Percentiles rank a stretch among this genome's conserved stretches.
Conservation (phyloP, 2,329 filamentous ascomycete species). For the Penicillium vulpinum region DNA sequence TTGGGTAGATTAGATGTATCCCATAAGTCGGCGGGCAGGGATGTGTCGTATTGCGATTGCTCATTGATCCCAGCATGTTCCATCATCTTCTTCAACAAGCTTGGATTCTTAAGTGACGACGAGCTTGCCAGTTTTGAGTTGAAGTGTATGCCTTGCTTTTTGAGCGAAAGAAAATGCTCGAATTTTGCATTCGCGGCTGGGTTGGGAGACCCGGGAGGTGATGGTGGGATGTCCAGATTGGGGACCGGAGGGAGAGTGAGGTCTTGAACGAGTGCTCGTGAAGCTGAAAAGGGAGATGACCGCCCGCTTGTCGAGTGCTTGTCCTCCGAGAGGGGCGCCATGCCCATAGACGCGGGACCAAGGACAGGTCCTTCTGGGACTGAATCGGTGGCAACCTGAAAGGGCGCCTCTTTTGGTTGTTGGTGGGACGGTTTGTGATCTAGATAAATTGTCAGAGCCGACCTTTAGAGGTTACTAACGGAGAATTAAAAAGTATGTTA, state of each 20-base stretch:
- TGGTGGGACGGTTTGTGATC: neutral
- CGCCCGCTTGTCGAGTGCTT: slow-evolving; percentile 15
- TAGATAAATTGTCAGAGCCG: slow-evolving; percentile 2
- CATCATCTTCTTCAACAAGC: slow-evolving; percentile 58
- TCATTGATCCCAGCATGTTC: slow-evolving; percentile 57
- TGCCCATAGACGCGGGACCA: slow-evolving; percentile 37
- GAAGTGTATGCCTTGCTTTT: slow-evolving; percentile 64
- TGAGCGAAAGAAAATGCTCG: slow-evolving; percentile 60
- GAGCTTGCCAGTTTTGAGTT: slow-evolving; percentile 61
- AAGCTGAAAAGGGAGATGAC: slow-evolving; percentile 52
- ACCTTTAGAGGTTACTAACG: neutral
- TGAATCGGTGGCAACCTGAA: slow-evolving; percentile 6
- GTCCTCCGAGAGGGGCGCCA: slow-evolving; percentile 14
- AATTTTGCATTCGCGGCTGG: slow-evolving; percentile 56
- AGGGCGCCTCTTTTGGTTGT: neutral
- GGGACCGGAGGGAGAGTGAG: slow-evolving; percentile 55
- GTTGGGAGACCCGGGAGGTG: slow-evolving; percentile 48
- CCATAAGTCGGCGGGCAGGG: slow-evolving; percentile 47
- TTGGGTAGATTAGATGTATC: slow-evolving; percentile 39
- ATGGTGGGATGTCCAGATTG: slow-evolving; percentile 48
- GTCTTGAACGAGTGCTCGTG: slow-evolving; percentile 54
- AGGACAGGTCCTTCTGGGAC: slow-evolving; percentile 34
- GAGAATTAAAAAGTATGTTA: neutral
- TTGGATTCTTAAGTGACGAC: slow-evolving; percentile 60
- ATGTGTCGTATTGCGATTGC: slow-evolving; percentile 56